Evolutionary conservation across 352 stramenopile genomes (phyloP).

Genomic region (Globisporangium uncinulatum): DNA sequence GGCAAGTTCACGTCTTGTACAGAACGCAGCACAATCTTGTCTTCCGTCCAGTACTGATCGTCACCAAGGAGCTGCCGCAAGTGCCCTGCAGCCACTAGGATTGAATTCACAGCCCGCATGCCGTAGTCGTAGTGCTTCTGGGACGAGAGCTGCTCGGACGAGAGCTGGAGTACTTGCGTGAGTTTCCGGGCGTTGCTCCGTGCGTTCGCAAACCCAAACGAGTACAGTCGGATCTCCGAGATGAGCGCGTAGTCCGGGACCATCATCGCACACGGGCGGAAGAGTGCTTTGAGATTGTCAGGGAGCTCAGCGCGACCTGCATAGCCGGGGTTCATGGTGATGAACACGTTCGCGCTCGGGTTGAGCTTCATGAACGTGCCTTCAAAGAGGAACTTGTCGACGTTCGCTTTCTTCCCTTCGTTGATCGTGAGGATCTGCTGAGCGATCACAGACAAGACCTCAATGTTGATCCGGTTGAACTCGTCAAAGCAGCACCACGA

Average conservation of each 20-base stretch:
- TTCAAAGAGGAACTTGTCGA: conserved; percentile 93
- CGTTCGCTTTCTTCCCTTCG: conserved; percentile 84
- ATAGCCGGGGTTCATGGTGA: conserved; percentile 96
- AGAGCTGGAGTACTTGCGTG: conserved; percentile 91
- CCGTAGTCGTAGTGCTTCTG: conserved; percentile 97
- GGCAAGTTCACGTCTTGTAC: conserved; percentile 93
- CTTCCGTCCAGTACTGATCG: conserved; percentile 85
- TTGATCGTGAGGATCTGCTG: conserved; percentile 94
- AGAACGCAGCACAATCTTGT: conserved; percentile 90
- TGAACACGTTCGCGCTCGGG: conserved; percentile 90
- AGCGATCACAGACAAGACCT: conserved; percentile 93
- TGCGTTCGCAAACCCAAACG: conserved; percentile 89
- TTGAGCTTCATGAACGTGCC: conserved; percentile 92
- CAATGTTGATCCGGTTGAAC: conserved; percentile 95
- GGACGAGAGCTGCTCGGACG: conserved; percentile 89
- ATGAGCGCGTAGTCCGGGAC: conserved; percentile 94
- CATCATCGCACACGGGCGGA: conserved; percentile 94
- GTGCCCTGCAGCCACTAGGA: conserved; percentile 90
- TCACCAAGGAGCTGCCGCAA: conserved; percentile 87
- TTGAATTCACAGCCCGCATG: conserved; percentile 94
- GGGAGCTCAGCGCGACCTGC: conserved; percentile 92
- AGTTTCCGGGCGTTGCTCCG: conserved; percentile 90
- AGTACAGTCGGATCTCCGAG: conserved; percentile 92
- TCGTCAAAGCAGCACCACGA: conserved; percentile 95
- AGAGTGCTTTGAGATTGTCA: conserved; percentile 93